These are phyloP conservation scores for Chlorella ohadii DNA, from an alignment of 139 green algal species.

Conservation along the genomic window DNA sequence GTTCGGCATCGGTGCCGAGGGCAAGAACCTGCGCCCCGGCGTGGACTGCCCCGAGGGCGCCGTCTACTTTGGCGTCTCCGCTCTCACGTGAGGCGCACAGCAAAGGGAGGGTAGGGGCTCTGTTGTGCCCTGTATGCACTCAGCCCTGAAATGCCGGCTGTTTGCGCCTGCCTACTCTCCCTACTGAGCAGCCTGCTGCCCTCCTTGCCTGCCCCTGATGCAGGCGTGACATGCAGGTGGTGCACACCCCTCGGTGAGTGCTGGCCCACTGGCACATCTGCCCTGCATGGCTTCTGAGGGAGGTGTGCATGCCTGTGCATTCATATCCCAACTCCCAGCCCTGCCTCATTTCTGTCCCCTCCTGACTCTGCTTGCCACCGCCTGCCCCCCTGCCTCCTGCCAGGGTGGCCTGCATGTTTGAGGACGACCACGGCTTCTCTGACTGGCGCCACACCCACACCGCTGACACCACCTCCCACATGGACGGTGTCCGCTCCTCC, in stretches of 20 bases:
- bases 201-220: no score
- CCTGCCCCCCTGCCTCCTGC: no score
- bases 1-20: slow-evolving; percentile 30
- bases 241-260: slow-evolving; percentile 5
- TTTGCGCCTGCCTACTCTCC: no score
- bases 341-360: no score
- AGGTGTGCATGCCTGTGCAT: no score
- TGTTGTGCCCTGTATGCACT: no score
- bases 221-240: neutral
- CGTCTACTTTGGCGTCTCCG: neutral
- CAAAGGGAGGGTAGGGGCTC: no score
- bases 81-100: neutral
- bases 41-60: slow-evolving; percentile 20
- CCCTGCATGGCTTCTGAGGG: no score
- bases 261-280: neutral
- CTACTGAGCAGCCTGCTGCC: no score
- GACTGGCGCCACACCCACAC: slow-evolving; percentile 24
- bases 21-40: neutral
- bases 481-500: slow-evolving; percentile 30
- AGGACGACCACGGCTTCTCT: neutral
- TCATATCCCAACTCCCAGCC: no score
- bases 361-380: no score
- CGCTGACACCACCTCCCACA: neutral
- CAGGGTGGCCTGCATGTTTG: slow-evolving; percentile 24
- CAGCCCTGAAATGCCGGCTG: no score